Percentiles rank a stretch among this genome's conserved stretches.
These are phyloP conservation scores for Phytophthora vignae DNA, from an alignment of 352 stramenopile genomes.

Conservation along the genomic window DNA sequence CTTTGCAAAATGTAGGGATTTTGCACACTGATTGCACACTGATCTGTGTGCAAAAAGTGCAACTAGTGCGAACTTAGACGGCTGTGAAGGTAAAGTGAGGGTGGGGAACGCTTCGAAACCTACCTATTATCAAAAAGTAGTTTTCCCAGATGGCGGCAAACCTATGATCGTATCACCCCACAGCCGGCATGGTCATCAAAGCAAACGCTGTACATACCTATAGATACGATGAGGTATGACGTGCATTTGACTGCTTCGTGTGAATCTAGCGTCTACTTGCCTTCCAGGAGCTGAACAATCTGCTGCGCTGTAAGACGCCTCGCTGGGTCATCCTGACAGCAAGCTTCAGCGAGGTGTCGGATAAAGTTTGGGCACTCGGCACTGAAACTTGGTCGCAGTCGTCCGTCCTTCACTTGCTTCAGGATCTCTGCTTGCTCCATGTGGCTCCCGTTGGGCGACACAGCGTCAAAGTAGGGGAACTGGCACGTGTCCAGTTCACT, in stretches of 20 bases:
- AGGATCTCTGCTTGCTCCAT: slow-evolving; percentile 17
- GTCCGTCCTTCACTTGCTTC: slow-evolving; percentile 23
- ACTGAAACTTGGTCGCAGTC: slow-evolving; percentile 53
- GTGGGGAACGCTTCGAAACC: no score
- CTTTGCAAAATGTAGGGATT: no score
- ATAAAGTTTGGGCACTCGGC: slow-evolving; percentile 50
- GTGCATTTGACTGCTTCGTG: not conserved
- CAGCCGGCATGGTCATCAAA: not conserved
- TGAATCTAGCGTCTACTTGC: slow-evolving; percentile 13
- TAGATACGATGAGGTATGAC: not conserved
- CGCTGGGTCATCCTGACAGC: slow-evolving; percentile 47
- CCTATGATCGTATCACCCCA: not conserved
- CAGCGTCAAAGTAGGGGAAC: slow-evolving; percentile 24
- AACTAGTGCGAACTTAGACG: no score
- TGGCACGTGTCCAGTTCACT: slow-evolving; percentile 47
- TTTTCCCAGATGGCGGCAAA: not conserved
- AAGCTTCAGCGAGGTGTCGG: slow-evolving; percentile 43
- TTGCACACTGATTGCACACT: no score
- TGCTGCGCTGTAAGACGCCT: slow-evolving; percentile 44
- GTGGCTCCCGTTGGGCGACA: slow-evolving; percentile 8
- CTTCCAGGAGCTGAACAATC: slow-evolving; percentile 55
- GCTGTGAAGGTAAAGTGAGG: no score
- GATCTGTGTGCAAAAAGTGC: no score
- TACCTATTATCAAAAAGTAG: not conserved
- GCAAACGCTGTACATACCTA: not conserved